Evolutionary conservation across 2,329 filamentous ascomycete species (phyloP).

Genomic region (Fusarium scirpi): DNA sequence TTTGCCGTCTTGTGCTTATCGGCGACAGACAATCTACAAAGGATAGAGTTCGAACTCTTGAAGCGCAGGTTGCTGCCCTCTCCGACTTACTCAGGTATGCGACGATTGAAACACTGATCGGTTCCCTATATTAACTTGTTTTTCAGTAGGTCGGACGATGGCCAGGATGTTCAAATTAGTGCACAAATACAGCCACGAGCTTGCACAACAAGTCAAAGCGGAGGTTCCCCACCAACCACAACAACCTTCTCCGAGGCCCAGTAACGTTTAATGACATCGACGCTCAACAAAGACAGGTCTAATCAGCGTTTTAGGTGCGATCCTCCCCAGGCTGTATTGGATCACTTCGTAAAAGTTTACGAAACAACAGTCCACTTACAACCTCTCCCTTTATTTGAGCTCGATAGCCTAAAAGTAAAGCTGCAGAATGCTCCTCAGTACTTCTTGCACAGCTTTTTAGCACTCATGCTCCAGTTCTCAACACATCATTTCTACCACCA

Average conservation of each 20-base stretch:
- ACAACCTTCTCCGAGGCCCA: neutral
- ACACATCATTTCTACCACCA: neutral
- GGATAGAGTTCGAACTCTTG: neutral
- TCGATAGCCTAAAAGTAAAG: neutral
- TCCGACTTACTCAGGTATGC: neutral
- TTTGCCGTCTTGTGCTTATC: neutral
- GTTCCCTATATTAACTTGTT: rapidly evolving
- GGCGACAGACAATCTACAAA: neutral
- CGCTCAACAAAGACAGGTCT: rapidly evolving
- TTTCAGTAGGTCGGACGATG: rapidly evolving
- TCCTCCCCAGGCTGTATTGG: neutral
- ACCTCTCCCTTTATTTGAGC: conserved; percentile 10
- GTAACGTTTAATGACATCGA: neutral
- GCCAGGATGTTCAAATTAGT: neutral
- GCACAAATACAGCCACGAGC: rapidly evolving
- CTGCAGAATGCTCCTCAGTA: neutral
- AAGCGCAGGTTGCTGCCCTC: conserved; percentile 2
- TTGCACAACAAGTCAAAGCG: too few species aligned
- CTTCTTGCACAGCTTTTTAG: conserved; percentile 1
- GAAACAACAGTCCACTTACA: conserved; percentile 4
- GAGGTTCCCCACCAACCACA: rapidly evolving
- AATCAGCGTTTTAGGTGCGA: rapidly evolving
- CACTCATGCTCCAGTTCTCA: conserved; percentile 4
- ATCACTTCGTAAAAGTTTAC: neutral
- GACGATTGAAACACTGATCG: rapidly evolving